Percentiles rank a stretch among this genome's conserved stretches.
Conservation (phyloP, 306 rosid species). For the Cajanus cajan region DNA sequence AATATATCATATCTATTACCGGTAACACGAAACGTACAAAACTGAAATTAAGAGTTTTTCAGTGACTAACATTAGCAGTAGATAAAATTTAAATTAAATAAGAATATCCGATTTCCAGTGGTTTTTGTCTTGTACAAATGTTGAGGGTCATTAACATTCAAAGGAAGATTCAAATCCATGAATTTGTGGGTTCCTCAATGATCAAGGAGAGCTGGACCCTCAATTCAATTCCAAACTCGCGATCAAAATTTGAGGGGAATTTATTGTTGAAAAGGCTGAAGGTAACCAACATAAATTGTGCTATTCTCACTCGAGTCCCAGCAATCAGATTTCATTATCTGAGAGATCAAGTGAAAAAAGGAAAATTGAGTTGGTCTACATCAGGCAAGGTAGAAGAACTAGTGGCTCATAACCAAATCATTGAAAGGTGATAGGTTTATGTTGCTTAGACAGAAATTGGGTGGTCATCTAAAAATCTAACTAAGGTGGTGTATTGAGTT, state of each 20-base stretch:
- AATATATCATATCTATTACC: not conserved
- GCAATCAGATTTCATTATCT: too few relatives aligned
- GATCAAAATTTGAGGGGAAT: not conserved
- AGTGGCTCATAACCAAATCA: not conserved
- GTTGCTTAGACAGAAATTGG: not conserved
- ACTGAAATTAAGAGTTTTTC: not conserved
- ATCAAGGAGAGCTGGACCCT: not conserved
- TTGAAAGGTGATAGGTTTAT: not conserved
- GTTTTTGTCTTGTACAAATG: not conserved
- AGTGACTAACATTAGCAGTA: not conserved
- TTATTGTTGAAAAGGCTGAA: not conserved
- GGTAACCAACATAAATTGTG: not conserved
- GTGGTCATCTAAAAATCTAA: too few relatives aligned
- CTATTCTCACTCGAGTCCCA: not conserved
- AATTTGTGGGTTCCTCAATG: not conserved
- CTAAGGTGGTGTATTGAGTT: too few relatives aligned
- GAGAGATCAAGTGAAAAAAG: too few relatives aligned
- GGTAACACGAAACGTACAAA: not conserved
- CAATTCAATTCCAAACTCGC: not conserved
- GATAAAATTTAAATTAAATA: not conserved
- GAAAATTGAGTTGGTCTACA: too few relatives aligned
- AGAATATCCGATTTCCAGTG: not conserved
- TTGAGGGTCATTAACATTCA: too few relatives aligned
- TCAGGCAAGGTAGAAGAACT: not conserved
- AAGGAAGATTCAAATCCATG: too few relatives aligned